Evolutionary conservation across 2,329 filamentous ascomycete species (phyloP), one percentile per base, ranked within the genome.

Genomic region (Colletotrichum graminicola): DNA sequence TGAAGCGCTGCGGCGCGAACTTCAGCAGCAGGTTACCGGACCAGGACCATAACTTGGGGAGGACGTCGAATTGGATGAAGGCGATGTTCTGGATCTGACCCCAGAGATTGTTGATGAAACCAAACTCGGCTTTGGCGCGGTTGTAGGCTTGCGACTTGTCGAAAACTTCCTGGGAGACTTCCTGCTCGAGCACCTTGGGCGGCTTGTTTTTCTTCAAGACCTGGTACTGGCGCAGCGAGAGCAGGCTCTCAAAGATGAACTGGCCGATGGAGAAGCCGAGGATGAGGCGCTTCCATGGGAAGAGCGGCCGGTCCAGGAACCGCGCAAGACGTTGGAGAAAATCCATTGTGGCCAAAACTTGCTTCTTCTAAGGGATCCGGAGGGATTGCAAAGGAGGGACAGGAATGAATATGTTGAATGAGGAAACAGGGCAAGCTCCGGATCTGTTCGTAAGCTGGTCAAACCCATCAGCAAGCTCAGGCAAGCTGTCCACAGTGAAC

Each of bases 201-300:
- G 94, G 90, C 74, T 90, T 92, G 16, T 89, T 94, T 75, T 90
- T 90, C 79, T 95, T 90, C 73, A 98, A 88, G 67, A 98, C 90
- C 75, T 91, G 90, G 82, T 98, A 98, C 82, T 99, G 96, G 69
- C 96, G 94, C 76, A 94, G 85, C 34, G 94, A 94, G 64, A 99
- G 90, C 84, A 95, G 93, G 55, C 94, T 91, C 82, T 99, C 96
- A 79, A 99, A 91, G 66, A 94, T 84, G 81, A 94, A 98, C 80
- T 99, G 94, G 73, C 93, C 94, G 77, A 98, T 81, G 39, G 94
- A 97, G 85, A 99, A 99, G 78, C 94, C 93, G 76, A 98, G 89
- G 78, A 99, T 95, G 77, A 99, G 90, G 81, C 91, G 93, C 90
- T 98, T 99, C 96, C 96, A 99, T 66, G 96, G 95, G 85, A 98